Base-by-base conservation (phyloP, 202 grass and related monocot genomes). In the Panicum hallii region DNA sequence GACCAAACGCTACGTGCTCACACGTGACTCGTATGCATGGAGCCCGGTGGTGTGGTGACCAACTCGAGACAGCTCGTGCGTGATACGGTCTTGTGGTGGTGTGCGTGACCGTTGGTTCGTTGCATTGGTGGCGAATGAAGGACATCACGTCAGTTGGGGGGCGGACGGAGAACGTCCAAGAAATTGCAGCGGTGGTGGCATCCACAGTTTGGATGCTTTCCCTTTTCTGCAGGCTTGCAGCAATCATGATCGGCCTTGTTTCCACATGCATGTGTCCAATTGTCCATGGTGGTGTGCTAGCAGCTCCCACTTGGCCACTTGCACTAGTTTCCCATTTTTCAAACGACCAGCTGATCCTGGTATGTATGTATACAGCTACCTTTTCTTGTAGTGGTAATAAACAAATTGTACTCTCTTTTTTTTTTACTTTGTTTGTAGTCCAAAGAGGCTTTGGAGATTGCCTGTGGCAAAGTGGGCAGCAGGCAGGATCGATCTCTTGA, bases 381-480 rank as follows among this genome's bases (percentile, higher is more conserved):
- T 46, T 70, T 70, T 11, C 36, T 60, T 60, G 38, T 60, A 26
- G 67, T 47, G 6, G 36, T 58, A 22, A 9, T 58, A 3, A 22
- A 22, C 26, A 10, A 58, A 9, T 16, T n/a, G 23, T 22, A 9
- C 5, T 60, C 26, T 26, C 26, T 1, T 9, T 10, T 60, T 60
- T 60, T 64, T 5, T 3, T 53, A 19, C 63, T 74, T 64, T 64
- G 13, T 64, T 64, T 64, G 5, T 17, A 64, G 46, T 26, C 7
- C 30, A 56, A 66, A 55, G 47, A 15, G 11, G 9, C 60, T 54
- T 65, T 75, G 46, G 58, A 83, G 34, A 5, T 71, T 75, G 45
- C 14, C 19, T 55, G 56, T 60, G 75, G 61, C 82, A 76, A 67
- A 84, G 82, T 67, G 60, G 72, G 38, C 61, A 46, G 22, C 36